These are phyloP conservation scores for Didymella segeticola DNA, from an alignment of 2,329 filamentous ascomycete species.

Conservation along the genomic window DNA sequence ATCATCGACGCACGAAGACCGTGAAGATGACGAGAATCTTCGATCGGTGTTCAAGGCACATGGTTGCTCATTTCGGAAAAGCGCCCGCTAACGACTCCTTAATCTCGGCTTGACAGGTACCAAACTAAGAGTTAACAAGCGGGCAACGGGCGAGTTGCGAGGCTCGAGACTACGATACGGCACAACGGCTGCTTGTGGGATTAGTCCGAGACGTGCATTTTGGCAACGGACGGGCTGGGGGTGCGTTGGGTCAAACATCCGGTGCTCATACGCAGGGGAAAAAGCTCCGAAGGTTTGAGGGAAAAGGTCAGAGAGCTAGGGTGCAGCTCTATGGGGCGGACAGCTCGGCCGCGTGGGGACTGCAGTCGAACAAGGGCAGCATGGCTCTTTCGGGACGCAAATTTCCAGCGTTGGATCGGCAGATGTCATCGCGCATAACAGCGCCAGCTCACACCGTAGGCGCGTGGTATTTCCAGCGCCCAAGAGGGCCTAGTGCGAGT, in stretches of 20 bases:
- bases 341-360: slow-evolving; percentile 27
- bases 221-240: slow-evolving; percentile 33
- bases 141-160: slow-evolving; percentile 33
- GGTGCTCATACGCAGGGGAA: slow-evolving; percentile 38
- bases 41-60: slow-evolving; percentile 18
- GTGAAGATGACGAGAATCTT: slow-evolving; percentile 31
- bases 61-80: slow-evolving; percentile 29
- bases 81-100: slow-evolving; percentile 44
- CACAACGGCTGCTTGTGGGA: slow-evolving; percentile 43
- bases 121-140: slow-evolving; percentile 32
- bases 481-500: slow-evolving; percentile 26
- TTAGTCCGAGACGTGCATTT: slow-evolving; percentile 31
- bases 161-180: slow-evolving; percentile 40
- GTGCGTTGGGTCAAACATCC: slow-evolving; percentile 32
- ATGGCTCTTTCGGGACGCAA: slow-evolving; percentile 21
- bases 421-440: slow-evolving; percentile 41
- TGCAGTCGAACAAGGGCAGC: slow-evolving; percentile 26
- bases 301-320: slow-evolving; percentile 23
- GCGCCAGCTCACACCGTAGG: slow-evolving; percentile 40
- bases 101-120: slow-evolving; percentile 45
- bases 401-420: slow-evolving; percentile 28
- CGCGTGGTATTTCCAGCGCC: slow-evolving; percentile 26
- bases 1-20: slow-evolving; percentile 22
- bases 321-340: slow-evolving; percentile 20
- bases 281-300: slow-evolving; percentile 28